phyloP scores from a whole-genome alignment of 345 rosid genomes.

The Citrus sp. region DNA sequence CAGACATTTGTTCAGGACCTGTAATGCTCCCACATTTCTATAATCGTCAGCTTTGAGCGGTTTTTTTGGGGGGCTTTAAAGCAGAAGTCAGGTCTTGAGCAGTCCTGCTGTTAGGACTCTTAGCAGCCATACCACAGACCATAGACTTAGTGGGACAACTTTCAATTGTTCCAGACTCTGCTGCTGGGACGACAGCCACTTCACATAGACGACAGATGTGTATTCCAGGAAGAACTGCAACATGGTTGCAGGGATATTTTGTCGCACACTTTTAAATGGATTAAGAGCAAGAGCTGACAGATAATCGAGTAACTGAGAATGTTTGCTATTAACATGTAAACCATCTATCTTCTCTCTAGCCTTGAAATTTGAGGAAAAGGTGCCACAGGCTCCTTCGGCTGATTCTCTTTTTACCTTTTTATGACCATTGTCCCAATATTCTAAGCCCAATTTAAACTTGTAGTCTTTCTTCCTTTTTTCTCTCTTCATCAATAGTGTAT shows the following conservation, averaged over 20 bases:
- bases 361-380: slow-evolving; percentile 1
- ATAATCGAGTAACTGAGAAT: slow-evolving; percentile 27
- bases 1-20: slow-evolving; percentile 35
- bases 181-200: slow-evolving; percentile 22
- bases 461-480: background rate
- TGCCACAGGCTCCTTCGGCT: background rate
- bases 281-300: slow-evolving; percentile 41
- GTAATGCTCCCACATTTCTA: slow-evolving; percentile 14
- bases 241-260: slow-evolving; percentile 17
- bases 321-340: slow-evolving; percentile 16
- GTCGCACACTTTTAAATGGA: slow-evolving; percentile 28
- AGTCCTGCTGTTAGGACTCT: slow-evolving; percentile 15
- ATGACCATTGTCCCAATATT: background rate
- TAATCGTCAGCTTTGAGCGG: slow-evolving; percentile 25
- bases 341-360: slow-evolving; percentile 9
- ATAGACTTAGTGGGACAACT: slow-evolving; percentile 20
- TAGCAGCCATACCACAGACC: slow-evolving; percentile 11
- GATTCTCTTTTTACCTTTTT: background rate
- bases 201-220: slow-evolving; percentile 34
- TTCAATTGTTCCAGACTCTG: slow-evolving; percentile 27
- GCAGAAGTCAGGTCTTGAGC: slow-evolving; percentile 14
- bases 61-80: slow-evolving; percentile 31
- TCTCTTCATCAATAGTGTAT: background rate
- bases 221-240: slow-evolving; percentile 39
- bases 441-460: background rate